Percentiles rank a stretch among this genome's conserved stretches.
These are phyloP conservation scores for Metschnikowia rubicola DNA, from an alignment of 805 yeast species.

Conservation along the genomic window DNA sequence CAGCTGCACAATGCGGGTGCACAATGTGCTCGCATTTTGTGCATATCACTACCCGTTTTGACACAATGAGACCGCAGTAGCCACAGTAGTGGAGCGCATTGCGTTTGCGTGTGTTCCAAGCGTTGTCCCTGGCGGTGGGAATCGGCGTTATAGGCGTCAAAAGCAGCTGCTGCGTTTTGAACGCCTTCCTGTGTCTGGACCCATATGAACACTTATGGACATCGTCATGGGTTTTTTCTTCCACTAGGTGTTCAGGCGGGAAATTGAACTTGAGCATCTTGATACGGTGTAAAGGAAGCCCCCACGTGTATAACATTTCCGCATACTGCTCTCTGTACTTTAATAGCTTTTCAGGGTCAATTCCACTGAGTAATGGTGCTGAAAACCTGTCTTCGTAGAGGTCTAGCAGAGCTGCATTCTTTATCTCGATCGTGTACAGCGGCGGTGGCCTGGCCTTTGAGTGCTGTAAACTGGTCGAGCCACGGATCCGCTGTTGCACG, in stretches of 20 bases:
- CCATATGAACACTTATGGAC: conserved; percentile 37
- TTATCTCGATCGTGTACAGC: conserved; percentile 44
- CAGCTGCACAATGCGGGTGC: conserved; percentile 73
- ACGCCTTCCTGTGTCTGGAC: conserved; percentile 21
- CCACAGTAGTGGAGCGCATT: conserved; percentile 48
- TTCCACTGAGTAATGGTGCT: conserved; percentile 37
- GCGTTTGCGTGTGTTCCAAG: conserved; percentile 31
- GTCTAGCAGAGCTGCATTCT: conserved; percentile 43
- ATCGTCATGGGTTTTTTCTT: conserved; percentile 21
- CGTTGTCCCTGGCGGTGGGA: conserved; percentile 20
- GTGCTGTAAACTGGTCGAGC: neutral
- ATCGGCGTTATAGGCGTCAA: conserved; percentile 27
- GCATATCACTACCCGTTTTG: conserved; percentile 64
- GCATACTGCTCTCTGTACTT: conserved; percentile 69
- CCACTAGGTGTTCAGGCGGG: conserved; percentile 18
- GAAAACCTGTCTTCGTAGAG: conserved; percentile 42
- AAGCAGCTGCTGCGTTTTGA: conserved; percentile 19
- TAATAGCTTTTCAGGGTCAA: conserved; percentile 34
- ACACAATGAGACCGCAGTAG: conserved; percentile 60
- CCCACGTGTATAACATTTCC: conserved; percentile 76
- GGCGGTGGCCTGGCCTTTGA: conserved; percentile 16
- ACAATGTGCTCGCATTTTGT: conserved; percentile 71
- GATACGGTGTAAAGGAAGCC: conserved; percentile 71
- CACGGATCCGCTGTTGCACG: conserved; percentile 1
- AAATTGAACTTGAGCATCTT: conserved; percentile 73